These are phyloP conservation scores for Tetrapisispora fleetii DNA, from an alignment of 805 yeast genomes.

Conservation along the genomic window DNA sequence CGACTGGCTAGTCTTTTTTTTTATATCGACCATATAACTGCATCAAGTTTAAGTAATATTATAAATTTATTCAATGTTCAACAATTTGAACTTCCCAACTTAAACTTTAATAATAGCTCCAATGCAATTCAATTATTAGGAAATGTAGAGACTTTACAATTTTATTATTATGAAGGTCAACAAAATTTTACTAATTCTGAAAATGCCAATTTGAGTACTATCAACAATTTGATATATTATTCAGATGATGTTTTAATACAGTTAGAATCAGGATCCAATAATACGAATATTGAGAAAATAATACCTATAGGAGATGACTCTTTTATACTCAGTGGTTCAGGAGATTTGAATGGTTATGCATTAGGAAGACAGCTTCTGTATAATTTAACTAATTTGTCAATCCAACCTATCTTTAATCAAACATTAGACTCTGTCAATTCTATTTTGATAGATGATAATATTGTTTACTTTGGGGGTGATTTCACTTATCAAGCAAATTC, in stretches of 20 bases:
- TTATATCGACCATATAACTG: neutral
- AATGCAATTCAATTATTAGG: conserved; percentile 18
- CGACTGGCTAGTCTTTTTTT: neutral
- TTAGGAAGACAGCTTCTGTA: conserved; percentile 27
- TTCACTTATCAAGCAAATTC: conserved; percentile 42
- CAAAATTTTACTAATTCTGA: conserved; percentile 21
- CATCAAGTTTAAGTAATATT: conserved; percentile 15
- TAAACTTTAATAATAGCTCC: conserved; percentile 8
- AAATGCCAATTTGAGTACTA: neutral
- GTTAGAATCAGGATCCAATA: conserved; percentile 9
- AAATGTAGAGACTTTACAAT: conserved; percentile 13
- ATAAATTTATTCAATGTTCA: conserved; percentile 9
- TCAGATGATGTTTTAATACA: conserved; percentile 20
- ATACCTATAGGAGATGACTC: conserved; percentile 25
- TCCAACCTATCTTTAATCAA: conserved; percentile 20
- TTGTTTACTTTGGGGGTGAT: conserved; percentile 75
- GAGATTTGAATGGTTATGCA: conserved; percentile 20
- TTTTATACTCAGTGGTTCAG: conserved; percentile 29
- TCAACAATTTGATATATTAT: conserved; percentile 16
- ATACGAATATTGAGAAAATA: conserved; percentile 16
- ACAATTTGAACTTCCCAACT: conserved; percentile 6
- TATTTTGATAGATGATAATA: conserved; percentile 39
- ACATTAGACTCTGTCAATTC: conserved; percentile 30
- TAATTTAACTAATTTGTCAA: conserved; percentile 24
- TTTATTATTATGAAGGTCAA: conserved; percentile 24